These are phyloP conservation scores for Syzygium jambos DNA, from an alignment of 345 rosid species.

Conservation along the genomic window DNA sequence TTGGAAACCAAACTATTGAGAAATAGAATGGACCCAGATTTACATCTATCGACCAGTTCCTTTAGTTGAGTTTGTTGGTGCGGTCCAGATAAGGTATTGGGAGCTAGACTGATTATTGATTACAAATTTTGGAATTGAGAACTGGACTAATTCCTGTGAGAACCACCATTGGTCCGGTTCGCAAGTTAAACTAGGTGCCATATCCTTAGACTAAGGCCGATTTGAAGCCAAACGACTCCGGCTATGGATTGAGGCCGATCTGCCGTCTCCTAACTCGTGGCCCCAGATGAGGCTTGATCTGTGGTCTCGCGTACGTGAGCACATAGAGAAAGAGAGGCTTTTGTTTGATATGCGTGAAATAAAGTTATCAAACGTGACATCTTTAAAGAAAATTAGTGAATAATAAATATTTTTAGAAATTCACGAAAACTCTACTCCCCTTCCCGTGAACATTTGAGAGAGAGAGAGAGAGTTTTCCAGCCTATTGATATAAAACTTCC, in stretches of 20 bases:
- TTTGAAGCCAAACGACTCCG: no score
- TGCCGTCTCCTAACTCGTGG: no score
- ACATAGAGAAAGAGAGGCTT: neutral
- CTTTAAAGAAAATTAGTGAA: no score
- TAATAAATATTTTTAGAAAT: no score
- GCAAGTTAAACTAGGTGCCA: neutral
- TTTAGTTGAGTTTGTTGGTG: constrained; percentile 4
- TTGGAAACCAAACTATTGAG: constrained; percentile 1
- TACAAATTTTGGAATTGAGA: no score
- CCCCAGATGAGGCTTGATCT: neutral
- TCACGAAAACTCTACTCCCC: neutral
- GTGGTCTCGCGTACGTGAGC: neutral
- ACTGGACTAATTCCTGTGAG: no score
- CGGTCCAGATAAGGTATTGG: no score
- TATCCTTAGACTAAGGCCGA: neutral
- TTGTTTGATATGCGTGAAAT: no score
- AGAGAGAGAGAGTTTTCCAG: neutral
- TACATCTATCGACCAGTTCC: constrained; percentile 27
- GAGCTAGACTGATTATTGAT: no score
- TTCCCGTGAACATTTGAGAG: neutral
- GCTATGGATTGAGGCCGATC: no score
- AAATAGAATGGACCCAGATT: constrained; percentile 17
- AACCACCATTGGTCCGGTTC: no score
- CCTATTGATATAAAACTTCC: neutral
- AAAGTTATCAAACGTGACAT: no score